Evolutionary conservation across 176 grass and related monocot genomes (phyloP), one percentile per base, ranked within the genome.

Genomic region (Oryza officinalis): DNA sequence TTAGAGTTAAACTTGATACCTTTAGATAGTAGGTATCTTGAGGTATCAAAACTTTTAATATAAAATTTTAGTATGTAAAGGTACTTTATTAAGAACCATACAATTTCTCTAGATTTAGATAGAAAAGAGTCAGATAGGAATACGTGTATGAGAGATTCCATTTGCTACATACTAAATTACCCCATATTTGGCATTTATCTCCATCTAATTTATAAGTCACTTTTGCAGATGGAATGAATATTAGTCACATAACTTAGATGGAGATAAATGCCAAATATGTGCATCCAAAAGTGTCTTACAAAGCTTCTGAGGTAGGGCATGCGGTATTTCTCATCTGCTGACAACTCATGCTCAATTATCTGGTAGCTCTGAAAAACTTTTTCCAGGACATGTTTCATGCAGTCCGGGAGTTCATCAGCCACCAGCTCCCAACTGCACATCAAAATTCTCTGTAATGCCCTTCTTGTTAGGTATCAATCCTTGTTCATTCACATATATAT

Each of bases 291-390:
- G 40, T 14, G 3, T 23, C 77, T 67, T 13, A 79, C 77, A 8
- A 79, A 67, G 63, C 46, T 79, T 67, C 18, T 67, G 17, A 67
- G 41, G 27, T 79, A 79, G 15, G 41, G 3, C 77, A 79, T 79
- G n/a, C 63, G 77, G 6, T n/a, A 79, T 44, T 79, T 79, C 5
- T 79, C 77, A 63, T 79, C 27, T 0, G 2, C 17, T 79, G 77
- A 1, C 22, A 79, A 63, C 6, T 79, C 41, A 5, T 67, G 6
- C 0, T 79, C 77, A 13, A 79, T 79, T 0, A 4, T 47, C 20
- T 79, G 2, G 18, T 79, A 67, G 27, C 5, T 67, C 0, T 79
- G 63, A 27, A 79, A 32, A 9, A 67, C 9, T 30, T 47, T 79
- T n/a, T 18, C 17, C 20, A 32, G 6, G 1, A 44, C 41, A n/a